Evolutionary conservation across 495 filamentous ascomycete genomes (phyloP).

Genomic region (Podospora tetraspora): DNA sequence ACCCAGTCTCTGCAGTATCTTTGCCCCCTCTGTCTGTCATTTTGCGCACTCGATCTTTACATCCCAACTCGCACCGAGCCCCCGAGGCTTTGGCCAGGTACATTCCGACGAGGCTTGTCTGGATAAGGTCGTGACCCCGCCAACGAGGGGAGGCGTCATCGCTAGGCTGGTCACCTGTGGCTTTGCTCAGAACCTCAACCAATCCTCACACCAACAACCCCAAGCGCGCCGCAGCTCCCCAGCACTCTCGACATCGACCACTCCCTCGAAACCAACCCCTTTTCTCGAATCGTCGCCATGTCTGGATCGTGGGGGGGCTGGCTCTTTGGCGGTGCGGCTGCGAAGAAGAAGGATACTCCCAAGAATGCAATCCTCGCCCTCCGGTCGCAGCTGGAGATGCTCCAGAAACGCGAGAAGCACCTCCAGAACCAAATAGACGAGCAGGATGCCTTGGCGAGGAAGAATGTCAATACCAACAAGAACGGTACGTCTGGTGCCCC

Average conservation of each 20-base stretch:
- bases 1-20: constrained; percentile 3
- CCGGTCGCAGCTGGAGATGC: constrained; percentile 88
- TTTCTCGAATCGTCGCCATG: constrained; percentile 34
- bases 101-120: constrained; percentile 12
- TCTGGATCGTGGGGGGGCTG: constrained; percentile 66
- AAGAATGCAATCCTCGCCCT: constrained; percentile 95
- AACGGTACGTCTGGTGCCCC: constrained; percentile 56
- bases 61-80: background rate
- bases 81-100: background rate
- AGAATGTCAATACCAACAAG: constrained; percentile 86
- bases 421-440: constrained; percentile 86
- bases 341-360: constrained; percentile 84
- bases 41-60: background rate
- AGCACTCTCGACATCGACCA: background rate
- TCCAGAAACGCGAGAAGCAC: constrained; percentile 93
- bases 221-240: background rate
- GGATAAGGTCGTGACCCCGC: constrained; percentile 26
- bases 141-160: constrained; percentile 32
- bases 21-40: background rate
- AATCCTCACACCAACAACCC: background rate
- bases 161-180: constrained; percentile 25
- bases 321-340: constrained; percentile 74
- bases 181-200: constrained; percentile 10
- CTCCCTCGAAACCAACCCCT: background rate
- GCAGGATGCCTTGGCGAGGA: constrained; percentile 87